Percentiles rank a stretch among this genome's conserved stretches.
These are phyloP conservation scores for Fusarium scirpi DNA, from an alignment of 2,329 filamentous ascomycete species.

Conservation along the genomic window DNA sequence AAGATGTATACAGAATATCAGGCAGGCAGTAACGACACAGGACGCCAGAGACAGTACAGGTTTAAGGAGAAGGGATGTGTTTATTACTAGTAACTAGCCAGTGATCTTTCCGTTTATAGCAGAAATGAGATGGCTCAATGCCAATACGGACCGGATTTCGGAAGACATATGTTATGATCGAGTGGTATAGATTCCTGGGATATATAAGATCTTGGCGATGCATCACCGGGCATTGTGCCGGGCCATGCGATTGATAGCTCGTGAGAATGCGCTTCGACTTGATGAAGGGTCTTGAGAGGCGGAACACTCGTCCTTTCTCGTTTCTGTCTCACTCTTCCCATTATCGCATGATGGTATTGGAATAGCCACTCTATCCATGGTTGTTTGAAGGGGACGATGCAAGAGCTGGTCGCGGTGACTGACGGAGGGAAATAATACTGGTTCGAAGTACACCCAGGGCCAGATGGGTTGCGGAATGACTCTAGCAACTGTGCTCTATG, in stretches of 20 bases:
- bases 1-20: background rate
- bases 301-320: background rate
- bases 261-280: background rate
- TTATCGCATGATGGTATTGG: background rate
- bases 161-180: background rate
- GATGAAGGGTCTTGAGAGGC: background rate
- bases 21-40: background rate
- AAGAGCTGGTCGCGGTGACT: fast-evolving
- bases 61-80: background rate
- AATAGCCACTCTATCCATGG: fast-evolving
- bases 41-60: fast-evolving
- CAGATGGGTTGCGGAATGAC: background rate
- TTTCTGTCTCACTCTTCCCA: background rate
- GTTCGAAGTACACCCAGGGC: background rate
- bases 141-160: background rate
- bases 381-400: background rate
- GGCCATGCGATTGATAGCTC: background rate
- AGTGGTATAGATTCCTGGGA: fast-evolving
- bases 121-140: background rate
- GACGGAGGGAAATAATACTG: background rate
- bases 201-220: fast-evolving
- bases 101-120: background rate
- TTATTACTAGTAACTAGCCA: background rate
- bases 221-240: fast-evolving
- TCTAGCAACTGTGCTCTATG: background rate